A percentile compares a stretch with the other conserved stretches of the same genome.
Conservation (phyloP, 352 stramenopile species). For the Globisporangium spinosum region DNA sequence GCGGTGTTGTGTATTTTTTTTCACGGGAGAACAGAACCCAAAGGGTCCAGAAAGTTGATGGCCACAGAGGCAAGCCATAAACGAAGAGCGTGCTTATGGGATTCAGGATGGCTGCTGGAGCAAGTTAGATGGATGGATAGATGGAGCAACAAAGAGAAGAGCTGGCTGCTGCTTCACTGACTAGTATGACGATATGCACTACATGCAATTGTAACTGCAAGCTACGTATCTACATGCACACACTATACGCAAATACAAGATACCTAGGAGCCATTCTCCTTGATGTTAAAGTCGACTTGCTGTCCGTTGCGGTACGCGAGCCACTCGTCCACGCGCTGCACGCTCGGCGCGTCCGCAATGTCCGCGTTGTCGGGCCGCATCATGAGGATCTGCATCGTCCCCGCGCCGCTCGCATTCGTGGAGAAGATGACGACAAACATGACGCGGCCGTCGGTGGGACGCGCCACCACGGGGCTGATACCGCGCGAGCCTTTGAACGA, state of each 20-base stretch:
- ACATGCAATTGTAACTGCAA: not conserved
- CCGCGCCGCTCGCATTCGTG: conserved; percentile 8
- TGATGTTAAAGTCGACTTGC: conserved; percentile 12
- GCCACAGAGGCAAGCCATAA: not conserved
- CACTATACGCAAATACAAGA: not conserved
- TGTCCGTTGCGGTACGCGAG: conserved; percentile 26
- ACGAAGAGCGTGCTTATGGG: not conserved
- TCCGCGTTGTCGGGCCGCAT: conserved; percentile 27
- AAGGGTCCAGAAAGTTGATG: not conserved
- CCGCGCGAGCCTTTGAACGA: conserved; percentile 43
- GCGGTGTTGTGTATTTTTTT: no score
- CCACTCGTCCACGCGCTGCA: conserved; percentile 24
- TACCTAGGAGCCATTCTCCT: not conserved
- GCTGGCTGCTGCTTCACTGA: not conserved
- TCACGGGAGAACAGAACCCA: no score
- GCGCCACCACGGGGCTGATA: conserved; percentile 22
- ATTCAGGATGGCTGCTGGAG: not conserved
- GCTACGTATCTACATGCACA: not conserved
- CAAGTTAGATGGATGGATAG: not conserved
- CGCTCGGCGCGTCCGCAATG: conserved; percentile 11
- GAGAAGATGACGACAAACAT: conserved; percentile 41
- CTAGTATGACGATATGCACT: not conserved
- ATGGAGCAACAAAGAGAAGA: not conserved
- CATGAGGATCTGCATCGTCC: conserved; percentile 28
- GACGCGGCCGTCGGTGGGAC: conserved; percentile 21